These are phyloP conservation scores for Metschnikowia amazonensis DNA, from an alignment of 805 yeast species.

Conservation along the genomic window DNA sequence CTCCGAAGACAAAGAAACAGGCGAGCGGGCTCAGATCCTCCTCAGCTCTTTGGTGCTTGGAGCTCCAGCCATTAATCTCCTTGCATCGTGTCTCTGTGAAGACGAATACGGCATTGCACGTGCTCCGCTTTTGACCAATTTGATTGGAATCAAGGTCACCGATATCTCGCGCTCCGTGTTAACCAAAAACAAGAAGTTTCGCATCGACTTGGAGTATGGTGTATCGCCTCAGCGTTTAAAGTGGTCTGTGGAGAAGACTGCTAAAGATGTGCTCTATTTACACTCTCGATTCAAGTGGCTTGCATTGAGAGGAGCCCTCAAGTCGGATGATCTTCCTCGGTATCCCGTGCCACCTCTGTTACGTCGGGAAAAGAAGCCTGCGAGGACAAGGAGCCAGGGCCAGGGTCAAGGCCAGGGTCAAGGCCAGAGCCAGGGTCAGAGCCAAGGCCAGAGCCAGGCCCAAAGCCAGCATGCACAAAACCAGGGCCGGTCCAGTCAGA, in stretches of 20 bases:
- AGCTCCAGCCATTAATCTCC: conserved; percentile 67
- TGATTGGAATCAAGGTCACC: conserved; percentile 62
- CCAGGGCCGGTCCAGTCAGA: neutral
- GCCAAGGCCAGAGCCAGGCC: neutral
- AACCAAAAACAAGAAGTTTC: conserved; percentile 46
- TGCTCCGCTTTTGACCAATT: conserved; percentile 76
- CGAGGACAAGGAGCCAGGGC: neutral
- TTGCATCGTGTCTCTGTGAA: conserved; percentile 68
- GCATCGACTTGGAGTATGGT: conserved; percentile 85
- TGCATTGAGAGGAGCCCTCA: conserved; percentile 18
- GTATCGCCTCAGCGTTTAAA: conserved; percentile 70
- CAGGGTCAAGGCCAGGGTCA: neutral
- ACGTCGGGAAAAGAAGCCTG: conserved; percentile 11
- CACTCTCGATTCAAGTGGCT: conserved; percentile 63
- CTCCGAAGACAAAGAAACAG: conserved; percentile 28
- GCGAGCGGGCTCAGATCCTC: conserved; percentile 34
- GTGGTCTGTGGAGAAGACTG: conserved; percentile 75
- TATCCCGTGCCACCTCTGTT: conserved; percentile 40
- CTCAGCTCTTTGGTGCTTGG: conserved; percentile 53
- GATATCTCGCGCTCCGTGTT: conserved; percentile 42
- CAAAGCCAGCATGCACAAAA: too few species aligned
- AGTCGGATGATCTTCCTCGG: conserved; percentile 42
- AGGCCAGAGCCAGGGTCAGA: neutral
- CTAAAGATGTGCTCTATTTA: conserved; percentile 65
- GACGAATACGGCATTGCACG: conserved; percentile 76